These are phyloP conservation scores for Inga leiocalycina DNA, from an alignment of 306 rosid genomes.

Conservation along the genomic window DNA sequence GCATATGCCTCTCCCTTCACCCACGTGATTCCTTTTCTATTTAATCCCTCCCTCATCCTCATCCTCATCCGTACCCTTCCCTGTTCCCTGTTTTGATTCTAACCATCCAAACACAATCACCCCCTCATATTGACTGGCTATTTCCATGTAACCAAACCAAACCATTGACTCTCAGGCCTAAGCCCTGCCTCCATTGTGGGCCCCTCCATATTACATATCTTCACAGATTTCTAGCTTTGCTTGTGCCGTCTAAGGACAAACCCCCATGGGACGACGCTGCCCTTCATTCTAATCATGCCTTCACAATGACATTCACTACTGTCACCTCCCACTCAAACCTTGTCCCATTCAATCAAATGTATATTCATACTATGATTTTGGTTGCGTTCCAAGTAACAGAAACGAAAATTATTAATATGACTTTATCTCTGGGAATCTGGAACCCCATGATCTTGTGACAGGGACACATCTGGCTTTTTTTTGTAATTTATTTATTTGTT, in stretches of 20 bases:
- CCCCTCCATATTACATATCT: no score
- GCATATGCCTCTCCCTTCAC: conserved; percentile 64
- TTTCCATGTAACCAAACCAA: not conserved
- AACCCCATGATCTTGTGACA: conserved; percentile 30
- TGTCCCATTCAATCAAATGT: not conserved
- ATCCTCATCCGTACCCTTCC: not conserved
- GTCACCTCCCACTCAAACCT: not conserved
- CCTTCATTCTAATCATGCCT: conserved; percentile 48
- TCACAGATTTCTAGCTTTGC: not conserved
- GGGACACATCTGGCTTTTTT: conserved; percentile 22
- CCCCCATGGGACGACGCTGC: conserved; percentile 9
- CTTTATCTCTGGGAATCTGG: conserved; percentile 34
- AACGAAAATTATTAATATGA: conserved; percentile 25
- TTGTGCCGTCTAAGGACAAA: not conserved
- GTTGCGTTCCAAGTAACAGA: conserved; percentile 14
- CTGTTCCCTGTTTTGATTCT: not conserved
- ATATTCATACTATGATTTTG: conserved; percentile 25
- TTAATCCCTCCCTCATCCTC: not conserved
- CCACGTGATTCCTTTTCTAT: conserved; percentile 51
- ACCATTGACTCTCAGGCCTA: no score
- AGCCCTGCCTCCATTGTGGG: not conserved
- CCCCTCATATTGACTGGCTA: not conserved
- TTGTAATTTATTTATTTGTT: not conserved
- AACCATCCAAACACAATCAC: not conserved
- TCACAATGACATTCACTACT: conserved; percentile 43